These are phyloP conservation scores for Stemphylium vesicarium DNA, from an alignment of 2,329 filamentous ascomycete species.

Conservation along the genomic window DNA sequence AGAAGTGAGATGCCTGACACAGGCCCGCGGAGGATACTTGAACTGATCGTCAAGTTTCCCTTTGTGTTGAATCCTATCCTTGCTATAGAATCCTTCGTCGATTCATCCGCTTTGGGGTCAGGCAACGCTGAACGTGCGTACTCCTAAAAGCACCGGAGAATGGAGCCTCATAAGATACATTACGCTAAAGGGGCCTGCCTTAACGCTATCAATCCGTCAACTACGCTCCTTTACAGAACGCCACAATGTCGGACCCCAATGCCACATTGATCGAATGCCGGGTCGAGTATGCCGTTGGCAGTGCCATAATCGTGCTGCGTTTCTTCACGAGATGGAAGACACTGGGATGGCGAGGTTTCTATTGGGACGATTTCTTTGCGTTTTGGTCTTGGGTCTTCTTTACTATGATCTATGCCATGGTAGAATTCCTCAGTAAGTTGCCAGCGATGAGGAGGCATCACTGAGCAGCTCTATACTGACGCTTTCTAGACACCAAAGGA, in stretches of 20 bases:
- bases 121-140: no score
- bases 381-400: background rate
- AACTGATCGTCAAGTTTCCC: background rate
- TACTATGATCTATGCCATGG: background rate
- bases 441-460: background rate
- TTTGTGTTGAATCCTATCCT: background rate
- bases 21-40: background rate
- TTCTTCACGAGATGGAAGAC: conserved; percentile 1
- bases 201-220: background rate
- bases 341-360: background rate
- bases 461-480: background rate
- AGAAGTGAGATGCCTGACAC: background rate
- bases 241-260: background rate
- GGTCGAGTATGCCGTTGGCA: background rate
- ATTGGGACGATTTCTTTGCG: background rate
- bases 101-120: background rate
- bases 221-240: background rate
- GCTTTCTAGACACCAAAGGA: background rate
- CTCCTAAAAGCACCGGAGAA: background rate
- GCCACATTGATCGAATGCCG: background rate
- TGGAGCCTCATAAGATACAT: background rate
- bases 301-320: background rate
- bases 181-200: background rate
- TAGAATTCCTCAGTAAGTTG: conserved; percentile 4
- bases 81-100: background rate